Evolutionary conservation across 1,139 yeast genomes (phyloP).

Genomic region (Pneumocystis canis): DNA sequence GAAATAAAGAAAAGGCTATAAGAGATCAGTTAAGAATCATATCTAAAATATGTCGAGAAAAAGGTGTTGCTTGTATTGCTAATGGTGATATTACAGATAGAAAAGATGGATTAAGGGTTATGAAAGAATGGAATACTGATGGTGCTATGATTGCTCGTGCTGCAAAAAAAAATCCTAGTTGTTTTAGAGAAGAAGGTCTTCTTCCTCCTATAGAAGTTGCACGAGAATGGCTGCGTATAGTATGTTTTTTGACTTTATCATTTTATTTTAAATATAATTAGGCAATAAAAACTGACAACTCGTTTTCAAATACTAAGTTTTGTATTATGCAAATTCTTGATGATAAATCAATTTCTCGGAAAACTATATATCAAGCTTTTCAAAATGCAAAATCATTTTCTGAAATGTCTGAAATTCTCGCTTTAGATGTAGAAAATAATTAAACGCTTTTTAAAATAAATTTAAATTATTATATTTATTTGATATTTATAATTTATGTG

Average conservation of each 20-base stretch:
- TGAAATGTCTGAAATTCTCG: slow-evolving; percentile 29
- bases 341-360: slow-evolving; percentile 37
- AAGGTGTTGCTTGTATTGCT: slow-evolving; percentile 55
- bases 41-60: slow-evolving; percentile 44
- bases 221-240: slow-evolving; percentile 34
- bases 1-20: slow-evolving; percentile 71
- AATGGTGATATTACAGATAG: slow-evolving; percentile 61
- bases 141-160: slow-evolving; percentile 92
- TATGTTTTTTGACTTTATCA: neutral
- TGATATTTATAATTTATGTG: neutral
- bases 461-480: neutral
- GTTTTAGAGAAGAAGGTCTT: slow-evolving; percentile 32
- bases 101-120: slow-evolving; percentile 41
- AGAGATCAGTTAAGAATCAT: slow-evolving; percentile 47
- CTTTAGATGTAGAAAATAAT: neutral
- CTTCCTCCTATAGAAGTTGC: slow-evolving; percentile 29
- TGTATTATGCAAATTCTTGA: slow-evolving; percentile 66
- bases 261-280: slow-evolving; percentile 19
- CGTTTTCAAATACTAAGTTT: slow-evolving; percentile 61
- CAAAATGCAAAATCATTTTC: slow-evolving; percentile 43
- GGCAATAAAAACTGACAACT: slow-evolving; percentile 45
- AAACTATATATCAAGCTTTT: slow-evolving; percentile 40
- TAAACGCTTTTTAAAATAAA: neutral
- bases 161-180: slow-evolving; percentile 77
- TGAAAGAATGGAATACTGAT: slow-evolving; percentile 37